Evolutionary conservation across 352 stramenopile genomes (phyloP).

Genomic region (Phytophthora litchii): DNA sequence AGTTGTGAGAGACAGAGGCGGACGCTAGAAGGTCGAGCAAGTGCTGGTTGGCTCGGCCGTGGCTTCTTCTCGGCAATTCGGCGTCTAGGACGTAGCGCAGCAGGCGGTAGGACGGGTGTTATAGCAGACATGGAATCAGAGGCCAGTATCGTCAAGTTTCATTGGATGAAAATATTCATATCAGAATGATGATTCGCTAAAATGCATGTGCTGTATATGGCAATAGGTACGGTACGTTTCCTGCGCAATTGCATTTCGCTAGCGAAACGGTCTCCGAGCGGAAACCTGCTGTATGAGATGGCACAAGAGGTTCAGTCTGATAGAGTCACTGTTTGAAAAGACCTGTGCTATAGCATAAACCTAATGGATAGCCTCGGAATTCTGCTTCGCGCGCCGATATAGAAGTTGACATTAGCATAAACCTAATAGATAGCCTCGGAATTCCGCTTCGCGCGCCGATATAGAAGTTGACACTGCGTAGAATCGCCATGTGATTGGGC

Average conservation of each 20-base stretch:
- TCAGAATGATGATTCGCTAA: not conserved
- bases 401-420: no score
- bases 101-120: not conserved
- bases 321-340: no score
- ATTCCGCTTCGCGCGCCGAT: no score
- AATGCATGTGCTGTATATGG: not conserved
- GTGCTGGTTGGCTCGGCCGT: not conserved
- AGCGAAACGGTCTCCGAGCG: not conserved
- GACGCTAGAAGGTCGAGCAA: not conserved
- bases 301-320: no score
- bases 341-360: no score
- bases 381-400: no score
- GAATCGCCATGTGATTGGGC: slow-evolving; percentile 32
- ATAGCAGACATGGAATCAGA: slow-evolving; percentile 20
- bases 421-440: no score
- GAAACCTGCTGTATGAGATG: no score
- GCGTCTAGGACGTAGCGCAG: slow-evolving; percentile 27
- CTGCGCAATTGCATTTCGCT: slow-evolving; percentile 1
- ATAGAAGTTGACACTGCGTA: slow-evolving; percentile 31
- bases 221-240: not conserved
- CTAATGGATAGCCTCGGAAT: no score
- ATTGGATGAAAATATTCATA: slow-evolving; percentile 12
- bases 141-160: not conserved
- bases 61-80: slow-evolving; percentile 27
- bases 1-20: not conserved